Evolutionary conservation across 352 stramenopile species (phyloP).

Genomic region (Phytophthora chlamydospora): DNA sequence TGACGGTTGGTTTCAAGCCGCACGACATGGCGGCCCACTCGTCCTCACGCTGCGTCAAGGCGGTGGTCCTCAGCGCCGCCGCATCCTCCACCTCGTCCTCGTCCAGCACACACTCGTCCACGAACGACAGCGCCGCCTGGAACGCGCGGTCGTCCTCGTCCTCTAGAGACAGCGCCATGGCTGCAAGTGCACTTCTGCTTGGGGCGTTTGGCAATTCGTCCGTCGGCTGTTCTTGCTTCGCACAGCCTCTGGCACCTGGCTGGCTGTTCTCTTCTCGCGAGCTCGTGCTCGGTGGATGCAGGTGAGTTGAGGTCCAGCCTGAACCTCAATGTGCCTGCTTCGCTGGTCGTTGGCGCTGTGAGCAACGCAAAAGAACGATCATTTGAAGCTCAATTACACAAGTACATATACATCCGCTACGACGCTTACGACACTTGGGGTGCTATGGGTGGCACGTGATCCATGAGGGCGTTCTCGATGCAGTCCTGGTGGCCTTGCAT

Average conservation of each 20-base stretch:
- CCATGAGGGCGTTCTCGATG: conserved; percentile 39
- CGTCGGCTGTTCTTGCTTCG: background rate
- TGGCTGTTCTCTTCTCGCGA: conserved; percentile 14
- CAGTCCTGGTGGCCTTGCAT: conserved; percentile 34
- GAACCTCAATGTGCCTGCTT: background rate
- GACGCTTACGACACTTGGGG: conserved; percentile 1
- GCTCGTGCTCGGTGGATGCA: conserved; percentile 1
- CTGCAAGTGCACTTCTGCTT: background rate
- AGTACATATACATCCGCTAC: no score
- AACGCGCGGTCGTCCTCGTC: conserved; percentile 32
- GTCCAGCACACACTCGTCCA: conserved; percentile 34
- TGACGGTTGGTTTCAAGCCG: conserved; percentile 9
- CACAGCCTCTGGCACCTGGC: conserved; percentile 16
- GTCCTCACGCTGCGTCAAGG: conserved; percentile 21
- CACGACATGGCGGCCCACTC: conserved; percentile 16
- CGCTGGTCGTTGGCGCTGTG: no score
- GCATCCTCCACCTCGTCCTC: conserved; percentile 28
- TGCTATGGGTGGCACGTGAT: conserved; percentile 17
- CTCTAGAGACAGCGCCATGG: conserved; percentile 19
- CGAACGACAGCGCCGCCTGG: conserved; percentile 32
- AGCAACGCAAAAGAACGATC: conserved; percentile 8
- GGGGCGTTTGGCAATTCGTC: conserved; percentile 3
- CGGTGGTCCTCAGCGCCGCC: conserved; percentile 10
- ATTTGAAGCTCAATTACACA: no score
- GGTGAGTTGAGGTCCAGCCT: background rate